Percentiles rank a stretch among this genome's conserved stretches.
Evolutionary conservation across 2,329 filamentous ascomycete genomes (phyloP).

Genomic region (Escovopsis sp.): DNA sequence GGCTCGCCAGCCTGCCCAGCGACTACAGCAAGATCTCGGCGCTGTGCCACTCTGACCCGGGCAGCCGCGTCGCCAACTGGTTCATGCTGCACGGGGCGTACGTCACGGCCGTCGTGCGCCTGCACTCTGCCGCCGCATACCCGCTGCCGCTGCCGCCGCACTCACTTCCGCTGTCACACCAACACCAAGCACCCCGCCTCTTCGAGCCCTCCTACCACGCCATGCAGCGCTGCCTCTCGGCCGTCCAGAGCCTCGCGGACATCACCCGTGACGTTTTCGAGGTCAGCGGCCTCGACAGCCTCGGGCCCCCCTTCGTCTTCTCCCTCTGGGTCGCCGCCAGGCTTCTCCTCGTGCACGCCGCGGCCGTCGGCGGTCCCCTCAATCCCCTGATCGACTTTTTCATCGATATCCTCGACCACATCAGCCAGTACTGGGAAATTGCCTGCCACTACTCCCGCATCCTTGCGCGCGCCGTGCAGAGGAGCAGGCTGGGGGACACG

Average conservation of each 20-base stretch:
- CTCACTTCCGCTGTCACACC: too few species aligned
- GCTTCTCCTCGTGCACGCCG: conserved; percentile 25
- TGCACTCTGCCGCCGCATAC: conserved; percentile 29
- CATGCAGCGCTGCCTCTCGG: conserved; percentile 28
- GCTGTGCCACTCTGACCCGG: conserved; percentile 28
- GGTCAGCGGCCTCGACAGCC: conserved; percentile 25
- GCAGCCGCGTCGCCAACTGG: conserved; percentile 30
- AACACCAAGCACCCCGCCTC: too few species aligned
- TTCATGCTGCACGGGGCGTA: conserved; percentile 31
- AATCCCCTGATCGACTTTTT: conserved; percentile 28
- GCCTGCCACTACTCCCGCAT: conserved; percentile 27
- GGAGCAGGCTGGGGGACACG: conserved; percentile 20
- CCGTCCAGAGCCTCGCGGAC: conserved; percentile 27
- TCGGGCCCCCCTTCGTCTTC: conserved; percentile 29
- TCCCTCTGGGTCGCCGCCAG: conserved; percentile 28
- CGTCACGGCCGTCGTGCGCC: conserved; percentile 26
- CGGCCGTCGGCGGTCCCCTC: conserved; percentile 20
- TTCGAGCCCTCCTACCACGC: conserved; percentile 28
- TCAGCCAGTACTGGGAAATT: conserved; percentile 29
- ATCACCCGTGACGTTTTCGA: conserved; percentile 28
- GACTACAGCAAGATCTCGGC: conserved; percentile 30
- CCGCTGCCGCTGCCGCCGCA: conserved; percentile 23
- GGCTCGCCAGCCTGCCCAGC: conserved; percentile 27
- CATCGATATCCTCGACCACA: conserved; percentile 24
- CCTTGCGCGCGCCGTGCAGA: conserved; percentile 22